Conservation (phyloP, 805 yeast genomes). For the Suhomyces sp. region DNA sequence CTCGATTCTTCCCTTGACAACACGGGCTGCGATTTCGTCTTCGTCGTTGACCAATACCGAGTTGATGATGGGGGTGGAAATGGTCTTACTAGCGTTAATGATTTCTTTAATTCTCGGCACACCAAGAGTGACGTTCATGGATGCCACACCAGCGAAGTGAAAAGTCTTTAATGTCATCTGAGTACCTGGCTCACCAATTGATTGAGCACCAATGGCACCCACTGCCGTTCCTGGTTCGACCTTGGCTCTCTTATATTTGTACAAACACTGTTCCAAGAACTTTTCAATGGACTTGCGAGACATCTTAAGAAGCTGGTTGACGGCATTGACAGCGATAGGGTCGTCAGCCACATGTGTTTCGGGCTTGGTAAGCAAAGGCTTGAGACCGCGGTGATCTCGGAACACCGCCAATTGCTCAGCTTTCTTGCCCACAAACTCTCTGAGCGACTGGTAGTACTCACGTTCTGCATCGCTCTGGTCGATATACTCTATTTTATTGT, state of each 20-base stretch:
- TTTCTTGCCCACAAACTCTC: slow-evolving; percentile 58
- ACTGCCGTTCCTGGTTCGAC: slow-evolving; percentile 99
- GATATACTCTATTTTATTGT: slow-evolving; percentile 56
- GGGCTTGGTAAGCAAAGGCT: slow-evolving; percentile 38
- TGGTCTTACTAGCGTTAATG: slow-evolving; percentile 92
- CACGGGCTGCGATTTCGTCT: slow-evolving; percentile 97
- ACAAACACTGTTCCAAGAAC: slow-evolving; percentile 73
- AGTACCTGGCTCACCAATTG: slow-evolving; percentile 99
- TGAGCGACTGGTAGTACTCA: slow-evolving; percentile 72
- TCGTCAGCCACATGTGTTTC: slow-evolving; percentile 38
- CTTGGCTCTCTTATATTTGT: slow-evolving; percentile 81
- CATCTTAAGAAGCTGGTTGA: slow-evolving; percentile 65
- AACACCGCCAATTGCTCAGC: slow-evolving; percentile 54
- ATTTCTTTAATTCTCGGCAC: slow-evolving; percentile 99
- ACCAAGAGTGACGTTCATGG: slow-evolving; percentile 98
- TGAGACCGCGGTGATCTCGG: slow-evolving; percentile 54
- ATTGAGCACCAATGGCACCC: slow-evolving; percentile 98
- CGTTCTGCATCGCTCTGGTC: slow-evolving; percentile 89
- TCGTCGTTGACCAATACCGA: slow-evolving; percentile 88
- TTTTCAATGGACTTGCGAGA: slow-evolving; percentile 55
- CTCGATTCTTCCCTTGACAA: slow-evolving; percentile 95
- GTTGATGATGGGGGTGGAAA: slow-evolving; percentile 94
- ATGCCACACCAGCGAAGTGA: slow-evolving; percentile 99
- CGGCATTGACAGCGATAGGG: slow-evolving; percentile 35
- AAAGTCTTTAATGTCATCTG: slow-evolving; percentile 92